Evolutionary conservation across 768 basidiomycete genomes (phyloP).

Genomic region (Thelephora aurantiotincta): DNA sequence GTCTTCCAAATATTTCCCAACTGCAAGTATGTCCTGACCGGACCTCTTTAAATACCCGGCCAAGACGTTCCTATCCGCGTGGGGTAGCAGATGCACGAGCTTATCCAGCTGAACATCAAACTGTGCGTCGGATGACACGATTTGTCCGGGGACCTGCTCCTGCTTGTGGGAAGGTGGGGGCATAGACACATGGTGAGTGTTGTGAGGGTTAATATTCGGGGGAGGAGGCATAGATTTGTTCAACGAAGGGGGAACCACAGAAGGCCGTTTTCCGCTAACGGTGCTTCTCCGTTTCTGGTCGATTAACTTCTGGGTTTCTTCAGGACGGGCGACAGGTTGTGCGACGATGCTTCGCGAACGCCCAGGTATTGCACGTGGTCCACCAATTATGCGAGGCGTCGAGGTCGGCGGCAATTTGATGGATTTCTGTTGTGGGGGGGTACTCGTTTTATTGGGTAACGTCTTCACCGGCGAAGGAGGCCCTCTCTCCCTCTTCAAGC

Average conservation of each 20-base stretch:
- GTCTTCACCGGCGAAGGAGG: constrained; percentile 20
- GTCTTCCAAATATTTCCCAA: constrained; percentile 76
- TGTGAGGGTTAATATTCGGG: constrained; percentile 11
- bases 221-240: neutral
- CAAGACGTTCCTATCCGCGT: constrained; percentile 52
- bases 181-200: constrained; percentile 17
- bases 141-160: neutral
- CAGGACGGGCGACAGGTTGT: constrained; percentile 14
- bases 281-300: constrained; percentile 9
- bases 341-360: constrained; percentile 32
- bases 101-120: constrained; percentile 60
- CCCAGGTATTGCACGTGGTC: constrained; percentile 52
- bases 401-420: constrained; percentile 1
- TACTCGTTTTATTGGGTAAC: constrained; percentile 18
- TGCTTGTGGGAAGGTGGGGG: constrained; percentile 1
- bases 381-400: constrained; percentile 51
- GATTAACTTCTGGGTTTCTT: constrained; percentile 23
- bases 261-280: neutral
- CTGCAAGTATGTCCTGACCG: constrained; percentile 74
- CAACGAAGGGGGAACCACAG: neutral
- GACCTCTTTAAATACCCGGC: constrained; percentile 60
- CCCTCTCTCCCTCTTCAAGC: constrained; percentile 26
- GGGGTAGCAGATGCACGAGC: constrained; percentile 55
- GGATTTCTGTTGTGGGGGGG: constrained; percentile 11
- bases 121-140: constrained; percentile 22